phyloP scores from a whole-genome alignment of 1,139 yeast species.

The Nakaseomyces sp. region DNA sequence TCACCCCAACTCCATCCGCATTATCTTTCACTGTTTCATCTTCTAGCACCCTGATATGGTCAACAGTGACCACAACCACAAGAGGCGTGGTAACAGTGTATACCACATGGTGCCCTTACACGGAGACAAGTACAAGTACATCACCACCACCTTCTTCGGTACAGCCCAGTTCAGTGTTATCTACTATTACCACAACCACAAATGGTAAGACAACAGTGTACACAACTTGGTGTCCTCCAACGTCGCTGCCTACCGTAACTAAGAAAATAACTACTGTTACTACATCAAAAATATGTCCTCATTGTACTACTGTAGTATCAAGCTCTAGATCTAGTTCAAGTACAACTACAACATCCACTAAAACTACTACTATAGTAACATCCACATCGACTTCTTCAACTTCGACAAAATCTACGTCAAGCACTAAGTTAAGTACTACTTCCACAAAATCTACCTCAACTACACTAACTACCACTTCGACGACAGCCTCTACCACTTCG shows the following conservation, averaged over 20 bases:
- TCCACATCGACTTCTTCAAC: slow-evolving; percentile 4
- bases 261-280: background rate
- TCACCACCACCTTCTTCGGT: background rate
- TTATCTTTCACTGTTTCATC: background rate
- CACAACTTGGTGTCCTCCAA: slow-evolving; percentile 8
- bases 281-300: background rate
- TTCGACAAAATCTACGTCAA: background rate
- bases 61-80: slow-evolving; percentile 6
- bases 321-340: background rate
- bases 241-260: background rate
- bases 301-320: no score
- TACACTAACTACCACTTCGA: slow-evolving; percentile 1
- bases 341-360: slow-evolving; percentile 2
- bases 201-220: slow-evolving; percentile 5
- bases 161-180: background rate
- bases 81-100: slow-evolving; percentile 6
- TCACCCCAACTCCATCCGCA: slow-evolving; percentile 9
- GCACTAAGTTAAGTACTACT: no score
- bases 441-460: slow-evolving; percentile 1
- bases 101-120: slow-evolving; percentile 8
- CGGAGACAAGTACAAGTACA: background rate
- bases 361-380: slow-evolving; percentile 3
- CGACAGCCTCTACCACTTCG: background rate
- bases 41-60: background rate
- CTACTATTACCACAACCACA: slow-evolving; percentile 6